phyloP scores from a whole-genome alignment of 139 green algal genomes.

The Tetraselmis chui region DNA sequence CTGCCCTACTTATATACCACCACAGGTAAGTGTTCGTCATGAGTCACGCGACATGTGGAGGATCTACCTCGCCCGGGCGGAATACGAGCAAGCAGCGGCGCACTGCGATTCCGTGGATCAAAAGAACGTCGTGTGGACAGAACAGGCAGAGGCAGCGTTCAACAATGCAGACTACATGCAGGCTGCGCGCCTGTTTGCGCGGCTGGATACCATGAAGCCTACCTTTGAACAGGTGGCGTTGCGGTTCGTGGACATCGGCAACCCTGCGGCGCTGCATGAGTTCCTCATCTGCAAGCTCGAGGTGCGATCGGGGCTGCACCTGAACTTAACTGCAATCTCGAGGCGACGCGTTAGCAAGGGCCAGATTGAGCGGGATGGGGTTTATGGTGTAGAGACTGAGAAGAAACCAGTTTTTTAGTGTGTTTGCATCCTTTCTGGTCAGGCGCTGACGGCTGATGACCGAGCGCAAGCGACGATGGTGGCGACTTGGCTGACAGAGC shows the following conservation, averaged over 20 bases:
- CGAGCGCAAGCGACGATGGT: constrained; percentile 79
- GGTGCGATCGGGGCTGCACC: neutral
- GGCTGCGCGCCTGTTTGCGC: constrained; percentile 48
- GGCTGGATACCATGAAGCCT: constrained; percentile 30
- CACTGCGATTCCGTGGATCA: neutral
- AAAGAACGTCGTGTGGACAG: neutral
- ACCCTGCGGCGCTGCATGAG: constrained; percentile 1
- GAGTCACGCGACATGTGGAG: constrained; percentile 8
- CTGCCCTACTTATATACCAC: too few relatives aligned
- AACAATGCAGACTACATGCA: constrained; percentile 32
- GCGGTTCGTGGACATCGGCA: constrained; percentile 52
- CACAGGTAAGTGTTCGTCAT: neutral
- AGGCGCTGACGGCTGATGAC: constrained; percentile 40
- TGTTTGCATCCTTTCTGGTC: neutral
- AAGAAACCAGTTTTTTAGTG: too few relatives aligned
- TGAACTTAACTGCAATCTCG: neutral
- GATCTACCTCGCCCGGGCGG: neutral
- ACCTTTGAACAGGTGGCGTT: constrained; percentile 85
- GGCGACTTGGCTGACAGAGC: constrained; percentile 85
- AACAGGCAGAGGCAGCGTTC: constrained; percentile 41
- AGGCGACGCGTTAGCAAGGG: too few relatives aligned
- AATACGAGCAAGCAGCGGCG: neutral
- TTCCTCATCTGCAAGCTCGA: neutral
- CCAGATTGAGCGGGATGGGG: too few relatives aligned
- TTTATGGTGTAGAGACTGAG: too few relatives aligned